These are phyloP conservation scores for Vaccinium darrowii DNA, from an alignment of 148 eudicot genomes.

Conservation along the genomic window DNA sequence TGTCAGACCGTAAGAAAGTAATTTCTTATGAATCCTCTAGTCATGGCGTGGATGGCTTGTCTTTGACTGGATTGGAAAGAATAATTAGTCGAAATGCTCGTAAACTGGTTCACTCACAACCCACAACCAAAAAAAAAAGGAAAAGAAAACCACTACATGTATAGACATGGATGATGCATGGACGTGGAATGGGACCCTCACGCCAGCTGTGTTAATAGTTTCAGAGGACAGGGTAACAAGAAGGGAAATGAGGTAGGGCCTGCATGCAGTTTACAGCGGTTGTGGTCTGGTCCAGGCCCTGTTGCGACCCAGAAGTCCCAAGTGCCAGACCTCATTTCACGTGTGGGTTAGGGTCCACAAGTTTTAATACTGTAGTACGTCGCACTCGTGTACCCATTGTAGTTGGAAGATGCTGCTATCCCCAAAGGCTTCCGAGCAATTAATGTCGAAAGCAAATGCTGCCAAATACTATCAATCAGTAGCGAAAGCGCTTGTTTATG, in stretches of 20 bases:
- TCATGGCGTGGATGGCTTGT: no score
- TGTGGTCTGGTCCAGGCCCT: constrained; percentile 13
- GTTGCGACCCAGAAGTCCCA: background rate
- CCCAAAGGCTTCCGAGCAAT: background rate
- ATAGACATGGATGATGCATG: background rate
- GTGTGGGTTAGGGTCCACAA: constrained; percentile 43
- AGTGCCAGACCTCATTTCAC: constrained; percentile 29
- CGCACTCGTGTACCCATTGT: constrained; percentile 33
- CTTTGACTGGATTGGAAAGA: no score
- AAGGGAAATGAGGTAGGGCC: background rate
- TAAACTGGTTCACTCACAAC: no score
- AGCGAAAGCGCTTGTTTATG: background rate
- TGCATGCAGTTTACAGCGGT: background rate
- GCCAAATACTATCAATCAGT: background rate
- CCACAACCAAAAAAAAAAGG: no score
- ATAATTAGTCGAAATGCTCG: no score
- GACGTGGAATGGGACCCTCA: background rate
- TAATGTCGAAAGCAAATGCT: background rate
- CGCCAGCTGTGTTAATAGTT: background rate
- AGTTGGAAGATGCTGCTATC: background rate
- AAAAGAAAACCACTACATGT: no score
- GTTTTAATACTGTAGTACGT: constrained; percentile 16
- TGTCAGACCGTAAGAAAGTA: no score
- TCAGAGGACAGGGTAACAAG: background rate
- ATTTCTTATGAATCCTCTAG: no score